Evolutionary conservation across 2,329 filamentous ascomycete genomes (phyloP).

Genomic region (Pseudovirgaria hyperparasitica): DNA sequence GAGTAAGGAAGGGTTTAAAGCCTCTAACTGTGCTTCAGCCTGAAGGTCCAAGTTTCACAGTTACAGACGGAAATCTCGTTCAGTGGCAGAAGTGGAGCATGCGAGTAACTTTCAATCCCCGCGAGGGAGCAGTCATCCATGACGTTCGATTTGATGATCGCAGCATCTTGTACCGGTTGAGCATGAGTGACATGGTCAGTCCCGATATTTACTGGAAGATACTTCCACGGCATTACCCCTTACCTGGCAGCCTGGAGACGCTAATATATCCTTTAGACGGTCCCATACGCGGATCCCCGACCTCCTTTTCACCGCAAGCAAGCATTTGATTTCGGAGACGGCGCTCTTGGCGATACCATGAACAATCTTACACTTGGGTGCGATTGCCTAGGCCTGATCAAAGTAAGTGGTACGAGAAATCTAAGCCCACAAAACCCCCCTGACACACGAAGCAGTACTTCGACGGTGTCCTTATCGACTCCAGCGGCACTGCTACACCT

Average conservation of each 20-base stretch:
- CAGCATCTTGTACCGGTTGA: slow-evolving; percentile 53
- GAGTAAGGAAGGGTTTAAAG: slow-evolving; percentile 37
- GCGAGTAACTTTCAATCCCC: slow-evolving; percentile 25
- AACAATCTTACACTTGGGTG: slow-evolving; percentile 58
- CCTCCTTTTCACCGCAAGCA: slow-evolving; percentile 56
- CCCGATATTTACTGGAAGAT: not conserved
- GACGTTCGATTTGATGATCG: slow-evolving; percentile 55
- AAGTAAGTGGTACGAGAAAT: slow-evolving; percentile 15
- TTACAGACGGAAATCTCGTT: slow-evolving; percentile 32
- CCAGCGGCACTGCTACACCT: slow-evolving; percentile 40
- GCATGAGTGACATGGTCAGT: slow-evolving; percentile 52
- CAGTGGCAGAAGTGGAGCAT: slow-evolving; percentile 36
- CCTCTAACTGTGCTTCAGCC: slow-evolving; percentile 62
- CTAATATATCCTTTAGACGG: slow-evolving; percentile 21
- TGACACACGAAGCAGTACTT: slow-evolving; percentile 35
- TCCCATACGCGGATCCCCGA: slow-evolving; percentile 53
- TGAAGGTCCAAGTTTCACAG: slow-evolving; percentile 53
- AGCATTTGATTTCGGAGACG: slow-evolving; percentile 61
- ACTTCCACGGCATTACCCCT: not conserved
- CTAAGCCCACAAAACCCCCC: not conserved
- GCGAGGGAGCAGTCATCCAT: slow-evolving; percentile 54
- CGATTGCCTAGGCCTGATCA: slow-evolving; percentile 56
- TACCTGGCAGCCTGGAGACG: not conserved
- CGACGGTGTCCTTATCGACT: slow-evolving; percentile 40
- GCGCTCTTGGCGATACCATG: slow-evolving; percentile 51